Base-by-base conservation (phyloP, 306 rosid species). In the Medicago arabica region DNA sequence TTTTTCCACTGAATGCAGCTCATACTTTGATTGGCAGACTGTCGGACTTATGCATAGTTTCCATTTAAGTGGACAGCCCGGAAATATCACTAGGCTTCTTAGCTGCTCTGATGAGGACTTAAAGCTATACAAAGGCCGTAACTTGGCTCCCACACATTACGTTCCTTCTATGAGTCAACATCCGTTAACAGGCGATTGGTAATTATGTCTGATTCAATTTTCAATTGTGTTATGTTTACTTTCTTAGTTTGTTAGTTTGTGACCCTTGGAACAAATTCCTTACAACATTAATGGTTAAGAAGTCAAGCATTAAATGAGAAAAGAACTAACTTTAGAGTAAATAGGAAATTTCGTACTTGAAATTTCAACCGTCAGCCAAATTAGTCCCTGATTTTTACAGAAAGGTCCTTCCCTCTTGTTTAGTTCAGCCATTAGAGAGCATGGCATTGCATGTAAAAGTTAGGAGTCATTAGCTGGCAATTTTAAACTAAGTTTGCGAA, bases 91-190 rank as follows among this genome's bases (percentile, higher is more conserved):
- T 50, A 50, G 82, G 71, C 82, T 78, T 78, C 82, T 78, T 47
- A 78, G 82, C 82, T 78, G 82, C 13, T 71, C 82, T 7, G 72
- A 78, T 71, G 72, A 31, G 4, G 55, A 78, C 77, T 61, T 78
- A 10, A 78, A 78, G 77, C 65, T 71, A 50, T 78, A 78, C 57
- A 78, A 78, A 38, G 82, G 82, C 12, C 82, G 50, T 60, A 25
- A 62, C 72, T 71, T 78, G 82, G 82, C 82, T 62, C 82, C 82
- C 39, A 71, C 82, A 8, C 82, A 78, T 71, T 70, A 49, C 21
- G 82, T 78, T 41, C 82, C 82, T 78, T 78, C 82, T 49, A 78
- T 78, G 82, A 78, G 82, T 51, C 72, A 12, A 23, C 82, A 78
- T 78, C 82, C 82, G 23, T 70, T 70, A 12, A 78, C 82, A 38